Base-by-base conservation (phyloP, 1,139 yeast genomes). In the Sugiyamaella paludigena region DNA sequence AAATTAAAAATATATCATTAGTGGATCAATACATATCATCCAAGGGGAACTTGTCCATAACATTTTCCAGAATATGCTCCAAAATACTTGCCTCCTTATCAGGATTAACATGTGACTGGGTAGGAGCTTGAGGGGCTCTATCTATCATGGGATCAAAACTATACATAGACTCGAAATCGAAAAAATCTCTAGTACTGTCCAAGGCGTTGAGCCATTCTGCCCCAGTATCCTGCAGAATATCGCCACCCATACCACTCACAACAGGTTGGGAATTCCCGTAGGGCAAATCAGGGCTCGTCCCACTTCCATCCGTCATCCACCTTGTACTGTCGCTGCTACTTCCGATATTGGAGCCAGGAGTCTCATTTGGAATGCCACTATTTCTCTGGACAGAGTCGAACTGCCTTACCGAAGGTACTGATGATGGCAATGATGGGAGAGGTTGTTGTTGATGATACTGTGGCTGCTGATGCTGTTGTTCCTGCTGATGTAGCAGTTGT, bases 41-140 rank as follows among this genome's bases (percentile, higher is more conserved):
- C 10, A 37, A 32, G 8, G 31, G 45, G n/a, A 43, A 36, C n/a
- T 32, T 36, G 35, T 43, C 47, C 47, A 43, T 43, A 33, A 81
- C 57, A 80, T 85, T 73, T 80, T 86, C 81, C 79, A 81, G 61
- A 91, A 85, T 71, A 78, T 85, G 83, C 84, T 85, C 64, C 87
- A 84, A 67, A 83, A 86, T 63, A 88, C 88, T 54, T 85, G 82
- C 54, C 84, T 85, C 57, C 34, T 52, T 52, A 31, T 52, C 49
- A 9, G 48, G 45, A 36, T 53, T 43, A 41, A 51, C 36, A 27
- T 36, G 43, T 36, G 34, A 40, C 10, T 39, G 24, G 10, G 38
- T 38, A 6, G 42, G 35, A 4, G 47, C 47, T 8, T 38, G 36
- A 10, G 41, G 49, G 7, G 50, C 41, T 10, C 47, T 40, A 9